Percentiles rank a stretch among this genome's conserved stretches.
phyloP scores from a whole-genome alignment of 1,284 basidiomycete species.

The Malassezia pachydermatis region DNA sequence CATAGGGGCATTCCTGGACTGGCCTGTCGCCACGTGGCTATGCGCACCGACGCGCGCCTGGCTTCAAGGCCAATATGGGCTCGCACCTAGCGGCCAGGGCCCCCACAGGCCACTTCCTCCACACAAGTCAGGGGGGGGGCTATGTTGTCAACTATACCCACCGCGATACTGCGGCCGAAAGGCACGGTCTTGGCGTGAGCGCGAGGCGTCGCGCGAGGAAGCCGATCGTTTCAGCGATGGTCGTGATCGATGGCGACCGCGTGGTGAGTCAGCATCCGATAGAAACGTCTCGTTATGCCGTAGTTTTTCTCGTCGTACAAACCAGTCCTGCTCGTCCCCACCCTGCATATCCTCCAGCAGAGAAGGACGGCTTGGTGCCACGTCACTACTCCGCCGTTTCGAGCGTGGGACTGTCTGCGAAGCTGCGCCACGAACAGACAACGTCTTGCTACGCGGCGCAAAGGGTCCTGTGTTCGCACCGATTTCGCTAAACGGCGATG shows the following conservation, averaged over 20 bases:
- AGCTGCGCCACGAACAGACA: too few species aligned
- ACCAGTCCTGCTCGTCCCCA: conserved; percentile 14
- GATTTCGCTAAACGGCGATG: conserved; percentile 65
- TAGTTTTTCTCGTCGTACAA: conserved; percentile 10
- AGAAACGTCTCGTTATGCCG: background rate
- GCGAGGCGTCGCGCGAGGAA: background rate
- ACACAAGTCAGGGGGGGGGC: too few species aligned
- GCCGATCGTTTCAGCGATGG: background rate
- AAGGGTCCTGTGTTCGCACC: conserved; percentile 65
- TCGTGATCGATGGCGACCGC: background rate
- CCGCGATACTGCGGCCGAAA: conserved; percentile 14
- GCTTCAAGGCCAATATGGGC: background rate
- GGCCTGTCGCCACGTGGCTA: background rate
- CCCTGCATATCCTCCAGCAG: conserved; percentile 4
- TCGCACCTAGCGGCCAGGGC: too few species aligned
- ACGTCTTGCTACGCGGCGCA: too few species aligned
- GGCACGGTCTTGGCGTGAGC: background rate
- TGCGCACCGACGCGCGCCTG: conserved; percentile 1
- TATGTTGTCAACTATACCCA: conserved; percentile 13
- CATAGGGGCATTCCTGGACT: background rate
- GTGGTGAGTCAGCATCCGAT: background rate
- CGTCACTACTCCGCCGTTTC: too few species aligned
- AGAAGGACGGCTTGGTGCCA: too few species aligned
- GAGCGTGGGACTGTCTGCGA: too few species aligned
- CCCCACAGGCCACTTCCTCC: too few species aligned